Base-by-base conservation (phyloP, 2,329 filamentous ascomycete genomes). In the Arthrinium phaeospermum region DNA sequence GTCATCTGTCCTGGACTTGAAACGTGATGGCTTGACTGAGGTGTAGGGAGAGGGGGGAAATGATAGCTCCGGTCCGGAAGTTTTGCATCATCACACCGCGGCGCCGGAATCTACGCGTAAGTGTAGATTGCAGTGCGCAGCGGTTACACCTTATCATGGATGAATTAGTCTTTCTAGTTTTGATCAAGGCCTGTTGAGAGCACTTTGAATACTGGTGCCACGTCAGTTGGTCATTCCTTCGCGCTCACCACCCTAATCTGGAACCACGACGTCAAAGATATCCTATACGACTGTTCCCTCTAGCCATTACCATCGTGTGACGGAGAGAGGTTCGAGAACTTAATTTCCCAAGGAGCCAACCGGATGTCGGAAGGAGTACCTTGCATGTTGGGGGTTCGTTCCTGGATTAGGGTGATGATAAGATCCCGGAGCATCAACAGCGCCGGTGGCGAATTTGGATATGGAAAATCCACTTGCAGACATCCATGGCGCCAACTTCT, bases 1-100 rank as follows among this genome's bases (percentile, higher is more conserved):
- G 34, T 64, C 57, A 64, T 64, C 34, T 64, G 57, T 41, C 37
- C 57, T 64, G 19, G 57, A 64, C 30, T 41, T 64, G 57, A 64
- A 64, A 64, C 34, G 12, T 14, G 34, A 41, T 64, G 57, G 57
- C 57, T 64, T 41, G 57, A 64, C 12, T 37, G 57, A 37, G 44
- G 53, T 14, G n/a, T 41, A 64, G 34, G 57, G 57, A 64, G 57
- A 64, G 34, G 30, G 12, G 16, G 7, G n/a, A 24, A 34, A 0
- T n/a, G 53, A 13, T 14, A 41, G 34, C 57, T 64, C 49, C n/a
- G 34, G n/a, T 37, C 22, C 10, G 22, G 19, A 22, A 34, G n/a
- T 24, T 14, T 14, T 61, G 51, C 49, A 7, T 13, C 12, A n/a
- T 37, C 24, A 57, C 19, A 41, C 8, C 16, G 12, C 10, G 34